Conservation (phyloP, 1,139 yeast genomes). For the Geotrichum cucujoidarum region DNA sequence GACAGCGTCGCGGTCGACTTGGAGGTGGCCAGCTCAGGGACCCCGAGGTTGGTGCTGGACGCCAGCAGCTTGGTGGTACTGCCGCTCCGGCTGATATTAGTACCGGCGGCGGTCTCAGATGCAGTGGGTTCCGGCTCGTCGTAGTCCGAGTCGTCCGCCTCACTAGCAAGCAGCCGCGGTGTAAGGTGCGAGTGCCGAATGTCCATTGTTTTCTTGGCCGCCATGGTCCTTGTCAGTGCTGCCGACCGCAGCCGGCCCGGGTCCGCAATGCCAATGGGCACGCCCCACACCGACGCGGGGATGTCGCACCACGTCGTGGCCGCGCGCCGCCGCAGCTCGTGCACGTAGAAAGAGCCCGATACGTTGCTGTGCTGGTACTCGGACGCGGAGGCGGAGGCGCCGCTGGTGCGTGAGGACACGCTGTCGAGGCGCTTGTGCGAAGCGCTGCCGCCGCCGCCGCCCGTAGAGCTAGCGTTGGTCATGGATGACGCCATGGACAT, state of each 20-base stretch:
- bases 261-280: conserved; percentile 61
- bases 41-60: conserved; percentile 39
- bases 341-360: conserved; percentile 49
- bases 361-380: conserved; percentile 18
- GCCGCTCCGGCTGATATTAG: conserved; percentile 55
- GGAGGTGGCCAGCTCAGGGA: background rate
- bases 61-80: conserved; percentile 59
- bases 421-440: conserved; percentile 11
- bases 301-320: conserved; percentile 51
- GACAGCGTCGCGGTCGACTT: conserved; percentile 8
- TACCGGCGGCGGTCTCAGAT: conserved; percentile 17
- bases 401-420: conserved; percentile 15
- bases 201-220: conserved; percentile 15
- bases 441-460: no score
- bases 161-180: conserved; percentile 69
- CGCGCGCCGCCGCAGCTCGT: conserved; percentile 47
- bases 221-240: background rate
- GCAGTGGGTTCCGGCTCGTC: conserved; percentile 12
- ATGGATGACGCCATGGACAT: background rate
- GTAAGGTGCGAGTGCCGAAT: conserved; percentile 70
- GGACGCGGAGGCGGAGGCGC: conserved; percentile 11
- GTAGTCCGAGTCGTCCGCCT: conserved; percentile 55
- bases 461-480: background rate
- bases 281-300: conserved; percentile 53
- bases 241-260: conserved; percentile 3